Evolutionary conservation across 2,329 filamentous ascomycete species (phyloP), one percentile per base, ranked within the genome.

Genomic region (Aaosphaeria pasadenensis): DNA sequence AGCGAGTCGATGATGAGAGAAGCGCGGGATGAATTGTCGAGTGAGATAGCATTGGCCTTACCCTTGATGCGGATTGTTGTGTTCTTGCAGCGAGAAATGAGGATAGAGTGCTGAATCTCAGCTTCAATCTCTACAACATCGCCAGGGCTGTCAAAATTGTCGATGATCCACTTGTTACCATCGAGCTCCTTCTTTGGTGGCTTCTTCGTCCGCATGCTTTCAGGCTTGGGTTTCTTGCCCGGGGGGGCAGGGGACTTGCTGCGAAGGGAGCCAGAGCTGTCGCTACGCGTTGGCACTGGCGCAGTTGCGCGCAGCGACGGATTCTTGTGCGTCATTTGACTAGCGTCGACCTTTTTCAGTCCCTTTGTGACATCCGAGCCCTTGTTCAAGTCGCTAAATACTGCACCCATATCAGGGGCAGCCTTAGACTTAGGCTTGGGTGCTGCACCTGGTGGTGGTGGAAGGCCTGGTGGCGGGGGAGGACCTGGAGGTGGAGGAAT

Each of bases 301-400:
- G 88, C 87, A 51, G 78, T 77, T 28, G 88, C 82, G 53, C 94
- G 86, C 49, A 99, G 78, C 7, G 85, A 83, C 11, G 94, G 94
- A 73, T 99, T 99, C 78, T 97, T 97, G 75, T 99, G 94, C 51
- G 94, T 99, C 92, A 96, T 96, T 71, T 97, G 81, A 46, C 88
- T 94, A 66, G 86, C 87, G 74, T 96, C 92, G 43, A 99, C 94
- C 77, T 96, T 99, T 57, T 88, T 87, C 33, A 99, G 79, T 31
- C 88, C 86, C 56, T 89, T 85, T 4, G 94, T 99, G 50, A 99
- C 89, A n/a, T 83, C 79, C 51, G 89, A 84, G 48, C 94, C 94
- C 68, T 87, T 86, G 74, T 97, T 97, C 45, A 99, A 77, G 57
- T 96, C 88, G 38, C 86, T 87, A 69, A 99, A 99, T 3, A 99